Evolutionary conservation across 495 filamentous ascomycete species (phyloP).

Genomic region (Annulohypoxylon moriforme): DNA sequence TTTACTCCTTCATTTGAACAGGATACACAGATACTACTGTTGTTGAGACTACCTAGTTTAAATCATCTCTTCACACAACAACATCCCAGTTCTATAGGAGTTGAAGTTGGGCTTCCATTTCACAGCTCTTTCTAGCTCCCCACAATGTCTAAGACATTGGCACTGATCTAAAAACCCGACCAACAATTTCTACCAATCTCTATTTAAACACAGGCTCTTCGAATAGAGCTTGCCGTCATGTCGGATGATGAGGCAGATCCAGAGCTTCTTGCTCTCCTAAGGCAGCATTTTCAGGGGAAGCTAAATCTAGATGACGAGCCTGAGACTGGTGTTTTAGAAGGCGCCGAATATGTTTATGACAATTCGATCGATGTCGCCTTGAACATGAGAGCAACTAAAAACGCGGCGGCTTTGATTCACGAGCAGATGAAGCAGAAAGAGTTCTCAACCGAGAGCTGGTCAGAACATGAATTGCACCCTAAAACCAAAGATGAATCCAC

Average conservation of each 20-base stretch:
- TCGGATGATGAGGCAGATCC: slow-evolving; percentile 91
- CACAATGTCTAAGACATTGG: slow-evolving; percentile 10
- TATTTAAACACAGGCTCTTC: slow-evolving; percentile 4
- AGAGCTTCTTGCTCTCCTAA: slow-evolving; percentile 87
- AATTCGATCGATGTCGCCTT: slow-evolving; percentile 93
- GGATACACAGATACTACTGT: slow-evolving; percentile 2
- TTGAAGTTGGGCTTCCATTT: slow-evolving; percentile 14
- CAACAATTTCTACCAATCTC: slow-evolving; percentile 19
- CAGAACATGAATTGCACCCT: slow-evolving; percentile 90
- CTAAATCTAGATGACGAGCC: slow-evolving; percentile 59
- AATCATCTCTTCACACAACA: not conserved
- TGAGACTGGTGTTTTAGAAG: slow-evolving; percentile 83
- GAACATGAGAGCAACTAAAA: slow-evolving; percentile 79
- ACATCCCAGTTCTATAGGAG: not conserved
- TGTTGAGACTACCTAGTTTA: not conserved
- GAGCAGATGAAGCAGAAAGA: slow-evolving; percentile 81
- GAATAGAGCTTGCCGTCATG: slow-evolving; percentile 58
- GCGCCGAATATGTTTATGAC: slow-evolving; percentile 87
- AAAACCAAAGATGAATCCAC: slow-evolving; percentile 78
- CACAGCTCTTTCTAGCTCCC: not conserved
- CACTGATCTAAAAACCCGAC: slow-evolving; percentile 5
- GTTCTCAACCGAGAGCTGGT: slow-evolving; percentile 88
- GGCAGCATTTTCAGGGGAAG: slow-evolving; percentile 76
- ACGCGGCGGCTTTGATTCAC: slow-evolving; percentile 82
- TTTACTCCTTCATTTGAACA: slow-evolving; percentile 8